Conservation (phyloP, 176 grass and related monocot species). For the Tillandsia fasciculata region DNA sequence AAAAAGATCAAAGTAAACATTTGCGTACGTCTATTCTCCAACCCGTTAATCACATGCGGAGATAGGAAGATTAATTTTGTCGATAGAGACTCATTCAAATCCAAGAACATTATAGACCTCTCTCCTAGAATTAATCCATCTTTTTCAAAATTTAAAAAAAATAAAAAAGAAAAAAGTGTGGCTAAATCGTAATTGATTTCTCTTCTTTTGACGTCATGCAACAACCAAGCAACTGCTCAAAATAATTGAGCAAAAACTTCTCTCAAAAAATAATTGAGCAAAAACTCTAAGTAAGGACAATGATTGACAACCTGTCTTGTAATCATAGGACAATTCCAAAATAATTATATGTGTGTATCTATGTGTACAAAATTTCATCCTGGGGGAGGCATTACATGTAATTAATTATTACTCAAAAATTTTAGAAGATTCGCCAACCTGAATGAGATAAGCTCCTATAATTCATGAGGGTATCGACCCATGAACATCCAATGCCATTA, state of each 20-base stretch:
- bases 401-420: background rate
- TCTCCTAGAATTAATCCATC: too few relatives aligned
- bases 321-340: too few relatives aligned
- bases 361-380: background rate
- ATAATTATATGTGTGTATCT: too few relatives aligned
- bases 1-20: too few relatives aligned
- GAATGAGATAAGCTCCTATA: background rate
- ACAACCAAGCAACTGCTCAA: background rate
- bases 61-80: too few relatives aligned
- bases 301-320: too few relatives aligned
- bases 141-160: too few relatives aligned
- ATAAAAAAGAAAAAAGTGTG: background rate
- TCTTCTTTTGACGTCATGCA: background rate
- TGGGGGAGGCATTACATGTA: background rate
- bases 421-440: background rate
- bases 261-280: background rate
- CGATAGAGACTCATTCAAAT: too few relatives aligned
- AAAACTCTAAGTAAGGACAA: too few relatives aligned
- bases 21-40: too few relatives aligned
- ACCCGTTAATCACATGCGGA: too few relatives aligned
- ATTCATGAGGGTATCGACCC: background rate
- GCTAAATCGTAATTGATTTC: background rate
- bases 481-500: background rate
- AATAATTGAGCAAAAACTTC: background rate
- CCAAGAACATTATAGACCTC: too few relatives aligned